Percentiles rank a stretch among this genome's conserved stretches.
These are phyloP conservation scores for Rhodosporidiobolus odoratus DNA, from an alignment of 768 basidiomycete genomes.

Conservation along the genomic window DNA sequence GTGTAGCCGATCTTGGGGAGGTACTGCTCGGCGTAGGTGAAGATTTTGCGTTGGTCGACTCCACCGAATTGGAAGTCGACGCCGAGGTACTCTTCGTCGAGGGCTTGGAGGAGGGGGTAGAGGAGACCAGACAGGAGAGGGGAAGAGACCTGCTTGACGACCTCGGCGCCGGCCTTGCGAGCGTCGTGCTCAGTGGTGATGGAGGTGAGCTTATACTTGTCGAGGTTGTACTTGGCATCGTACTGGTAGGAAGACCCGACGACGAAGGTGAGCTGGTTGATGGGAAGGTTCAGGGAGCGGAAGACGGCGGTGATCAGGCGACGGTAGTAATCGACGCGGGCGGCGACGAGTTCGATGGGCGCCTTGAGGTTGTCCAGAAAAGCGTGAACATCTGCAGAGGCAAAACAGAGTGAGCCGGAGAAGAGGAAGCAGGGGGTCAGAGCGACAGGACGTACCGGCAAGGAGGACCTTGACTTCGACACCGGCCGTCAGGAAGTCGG, in stretches of 20 bases:
- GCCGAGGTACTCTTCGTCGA: constrained; percentile 93
- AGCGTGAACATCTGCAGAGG: constrained; percentile 72
- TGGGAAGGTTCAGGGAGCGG: constrained; percentile 82
- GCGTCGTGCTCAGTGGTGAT: constrained; percentile 92
- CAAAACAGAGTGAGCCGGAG: not conserved
- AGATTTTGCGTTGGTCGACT: constrained; percentile 94
- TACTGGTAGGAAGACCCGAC: constrained; percentile 91
- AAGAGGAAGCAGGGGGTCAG: not conserved
- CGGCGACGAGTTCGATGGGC: constrained; percentile 78
- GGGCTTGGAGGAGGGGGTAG: constrained; percentile 92
- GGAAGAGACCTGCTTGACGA: constrained; percentile 91
- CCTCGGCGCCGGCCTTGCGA: constrained; percentile 96
- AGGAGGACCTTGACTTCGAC: constrained; percentile 79
- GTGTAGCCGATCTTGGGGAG: constrained; percentile 85
- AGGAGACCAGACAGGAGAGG: constrained; percentile 70
- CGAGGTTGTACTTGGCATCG: constrained; percentile 82
- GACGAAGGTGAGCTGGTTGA: constrained; percentile 72
- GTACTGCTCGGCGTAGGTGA: constrained; percentile 94
- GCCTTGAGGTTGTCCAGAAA: constrained; percentile 98
- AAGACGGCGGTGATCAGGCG: constrained; percentile 75
- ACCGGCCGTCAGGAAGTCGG: constrained; percentile 89
- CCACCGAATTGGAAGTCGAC: constrained; percentile 98
- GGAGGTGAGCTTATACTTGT: constrained; percentile 86
- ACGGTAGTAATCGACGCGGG: constrained; percentile 87
- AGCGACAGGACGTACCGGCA: constrained; percentile 56